Percentiles rank a stretch among this genome's conserved stretches.
These are phyloP conservation scores for Amauroascus niger DNA, from an alignment of 2,329 filamentous ascomycete genomes.

Conservation along the genomic window DNA sequence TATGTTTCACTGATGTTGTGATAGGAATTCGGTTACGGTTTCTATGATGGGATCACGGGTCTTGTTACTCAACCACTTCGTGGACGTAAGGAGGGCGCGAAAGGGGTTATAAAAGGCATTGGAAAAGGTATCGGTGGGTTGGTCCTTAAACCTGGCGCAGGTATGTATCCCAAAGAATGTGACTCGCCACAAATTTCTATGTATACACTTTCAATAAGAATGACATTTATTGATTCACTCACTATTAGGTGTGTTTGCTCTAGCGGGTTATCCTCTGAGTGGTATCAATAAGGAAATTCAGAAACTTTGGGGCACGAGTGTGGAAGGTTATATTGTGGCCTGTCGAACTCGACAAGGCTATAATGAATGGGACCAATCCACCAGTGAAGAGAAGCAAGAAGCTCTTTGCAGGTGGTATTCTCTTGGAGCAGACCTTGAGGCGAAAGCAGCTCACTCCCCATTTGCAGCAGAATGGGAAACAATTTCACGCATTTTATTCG, in stretches of 20 bases:
- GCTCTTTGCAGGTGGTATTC: conserved; percentile 58
- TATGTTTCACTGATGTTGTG: background rate
- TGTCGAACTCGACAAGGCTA: conserved; percentile 67
- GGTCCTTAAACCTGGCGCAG: conserved; percentile 71
- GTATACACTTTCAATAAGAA: background rate
- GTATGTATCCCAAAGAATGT: conserved; percentile 34
- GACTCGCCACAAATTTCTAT: no score
- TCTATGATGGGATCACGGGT: conserved; percentile 74
- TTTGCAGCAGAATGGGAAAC: conserved; percentile 24
- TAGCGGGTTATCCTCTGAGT: conserved; percentile 75
- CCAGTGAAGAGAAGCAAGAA: conserved; percentile 51
- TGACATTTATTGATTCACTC: background rate
- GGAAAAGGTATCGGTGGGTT: conserved; percentile 76
- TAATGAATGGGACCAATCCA: conserved; percentile 50
- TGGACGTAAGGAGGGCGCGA: conserved; percentile 53
- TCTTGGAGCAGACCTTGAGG: conserved; percentile 48
- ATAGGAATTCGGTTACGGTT: conserved; percentile 60
- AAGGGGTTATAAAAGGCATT: conserved; percentile 66
- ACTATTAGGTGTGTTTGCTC: conserved; percentile 50
- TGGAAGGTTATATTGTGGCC: conserved; percentile 69
- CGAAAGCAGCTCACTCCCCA: conserved; percentile 49
- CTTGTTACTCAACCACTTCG: conserved; percentile 70
- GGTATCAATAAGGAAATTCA: conserved; percentile 70
- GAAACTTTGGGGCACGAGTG: conserved; percentile 58
- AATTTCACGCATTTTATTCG: conserved; percentile 20